Evolutionary conservation across 108 stramenopile genomes (phyloP).

Genomic region (Pelagomonas calceolata): DNA sequence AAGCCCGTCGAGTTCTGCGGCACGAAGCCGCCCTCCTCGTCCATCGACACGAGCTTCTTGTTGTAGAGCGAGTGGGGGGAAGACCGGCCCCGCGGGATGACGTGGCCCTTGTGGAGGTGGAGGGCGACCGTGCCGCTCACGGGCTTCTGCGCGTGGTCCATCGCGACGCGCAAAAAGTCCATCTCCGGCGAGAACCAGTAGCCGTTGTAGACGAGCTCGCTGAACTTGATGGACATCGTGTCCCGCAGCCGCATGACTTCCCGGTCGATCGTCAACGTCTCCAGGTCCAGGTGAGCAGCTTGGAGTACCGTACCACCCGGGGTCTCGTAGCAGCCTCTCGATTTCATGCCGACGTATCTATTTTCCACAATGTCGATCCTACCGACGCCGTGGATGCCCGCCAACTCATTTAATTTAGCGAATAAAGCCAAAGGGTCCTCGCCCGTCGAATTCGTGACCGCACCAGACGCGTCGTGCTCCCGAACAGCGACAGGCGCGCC

Average conservation of each 20-base stretch:
- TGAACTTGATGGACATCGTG: conserved; percentile 70
- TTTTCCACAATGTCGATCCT: conserved; percentile 99
- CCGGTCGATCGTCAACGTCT: conserved; percentile 52
- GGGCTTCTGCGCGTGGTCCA: conserved; percentile 74
- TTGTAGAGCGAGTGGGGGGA: conserved; percentile 82
- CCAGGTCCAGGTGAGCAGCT: conserved; percentile 82
- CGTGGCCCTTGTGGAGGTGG: conserved; percentile 91
- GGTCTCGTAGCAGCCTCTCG: conserved; percentile 96
- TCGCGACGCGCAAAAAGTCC: conserved; percentile 80
- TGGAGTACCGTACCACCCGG: conserved; percentile 92
- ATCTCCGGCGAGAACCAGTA: conserved; percentile 99
- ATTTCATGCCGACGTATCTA: conserved; percentile 98
- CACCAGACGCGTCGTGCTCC: background rate
- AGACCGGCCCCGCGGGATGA: conserved; percentile 66
- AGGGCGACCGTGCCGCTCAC: conserved; percentile 78
- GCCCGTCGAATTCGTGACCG: background rate
- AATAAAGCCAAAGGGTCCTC: conserved; percentile 87
- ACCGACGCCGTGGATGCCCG: conserved; percentile 89
- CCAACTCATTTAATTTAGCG: conserved; percentile 89
- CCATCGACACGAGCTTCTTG: conserved; percentile 94
- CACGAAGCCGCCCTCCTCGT: conserved; percentile 95
- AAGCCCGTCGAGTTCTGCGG: conserved; percentile 94
- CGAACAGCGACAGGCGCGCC: conserved; percentile 65
- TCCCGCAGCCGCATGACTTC: conserved; percentile 97
- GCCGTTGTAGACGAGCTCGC: conserved; percentile 96